These are phyloP conservation scores for Akanthomyces dipterigenus DNA, from an alignment of 2,329 filamentous ascomycete species.

Conservation along the genomic window DNA sequence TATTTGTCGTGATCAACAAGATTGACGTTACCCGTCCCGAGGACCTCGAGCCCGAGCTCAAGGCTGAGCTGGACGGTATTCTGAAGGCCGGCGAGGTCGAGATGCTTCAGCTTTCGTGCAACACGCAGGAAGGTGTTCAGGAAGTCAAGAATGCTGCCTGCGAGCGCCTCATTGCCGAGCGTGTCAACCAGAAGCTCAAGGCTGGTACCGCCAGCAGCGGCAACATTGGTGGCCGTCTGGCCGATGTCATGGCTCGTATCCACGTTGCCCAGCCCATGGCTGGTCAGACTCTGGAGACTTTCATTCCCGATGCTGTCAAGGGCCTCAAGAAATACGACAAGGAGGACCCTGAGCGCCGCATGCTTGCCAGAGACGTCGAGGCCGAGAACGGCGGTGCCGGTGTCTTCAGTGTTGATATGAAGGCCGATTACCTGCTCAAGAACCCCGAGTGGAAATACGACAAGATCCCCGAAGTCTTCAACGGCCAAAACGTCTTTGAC, in stretches of 20 bases:
- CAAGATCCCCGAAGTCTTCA: slow-evolving; percentile 85
- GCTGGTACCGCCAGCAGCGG: slow-evolving; percentile 75
- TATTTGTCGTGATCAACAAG: slow-evolving; percentile 97
- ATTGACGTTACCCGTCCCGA: slow-evolving; percentile 87
- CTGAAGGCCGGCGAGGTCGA: slow-evolving; percentile 86
- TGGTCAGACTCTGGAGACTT: slow-evolving; percentile 70
- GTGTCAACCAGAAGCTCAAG: slow-evolving; percentile 94
- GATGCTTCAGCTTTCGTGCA: slow-evolving; percentile 87
- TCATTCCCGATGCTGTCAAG: slow-evolving; percentile 81
- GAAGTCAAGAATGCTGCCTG: slow-evolving; percentile 92
- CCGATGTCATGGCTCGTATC: slow-evolving; percentile 86
- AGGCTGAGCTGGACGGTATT: slow-evolving; percentile 70
- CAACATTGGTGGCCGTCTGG: slow-evolving; percentile 70
- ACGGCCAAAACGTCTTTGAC: slow-evolving; percentile 96
- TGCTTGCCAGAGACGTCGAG: slow-evolving; percentile 79
- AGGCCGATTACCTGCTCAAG: slow-evolving; percentile 79
- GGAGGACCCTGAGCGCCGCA: slow-evolving; percentile 74
- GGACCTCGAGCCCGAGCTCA: slow-evolving; percentile 72
- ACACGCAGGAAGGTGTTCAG: slow-evolving; percentile 89
- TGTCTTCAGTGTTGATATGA: slow-evolving; percentile 91
- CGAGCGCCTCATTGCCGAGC: slow-evolving; percentile 84
- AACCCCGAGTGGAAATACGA: slow-evolving; percentile 94
- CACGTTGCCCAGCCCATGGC: slow-evolving; percentile 94
- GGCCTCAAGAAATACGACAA: slow-evolving; percentile 83
- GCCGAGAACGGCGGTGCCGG: slow-evolving; percentile 89